Evolutionary conservation across 495 filamentous ascomycete species (phyloP), one percentile per base, ranked within the genome.

Genomic region (Tirmania nivea): DNA sequence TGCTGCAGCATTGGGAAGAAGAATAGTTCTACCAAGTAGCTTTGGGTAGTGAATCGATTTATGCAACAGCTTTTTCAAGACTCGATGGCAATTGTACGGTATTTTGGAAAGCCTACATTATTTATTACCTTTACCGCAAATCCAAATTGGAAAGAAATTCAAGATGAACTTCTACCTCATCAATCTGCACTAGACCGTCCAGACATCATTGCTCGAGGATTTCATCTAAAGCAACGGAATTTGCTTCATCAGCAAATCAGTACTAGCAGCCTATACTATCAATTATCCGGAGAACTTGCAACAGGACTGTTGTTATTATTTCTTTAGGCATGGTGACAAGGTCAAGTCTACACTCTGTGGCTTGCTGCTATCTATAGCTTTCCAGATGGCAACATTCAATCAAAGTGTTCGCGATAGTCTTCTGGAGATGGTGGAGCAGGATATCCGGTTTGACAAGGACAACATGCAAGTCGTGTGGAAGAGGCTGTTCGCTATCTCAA

Each of bases 391-490:
- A 25, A 25, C 25, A 25, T 2, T 25, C 25, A 25, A 25, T 25
- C 25, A 25, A 25, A 25, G 25, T 5, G 25, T 25, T 25, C 25
- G 25, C 2, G 25, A 25, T 25, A 25, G 25, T 5, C 25, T 25
- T 25, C 25, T 25, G 25, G 25, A 25, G 25, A 25, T 25, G 25
- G 25, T 25, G 25, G 25, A 25, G 25, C 25, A 25, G 5, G 25
- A 25, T 25, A 25, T 25, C 5, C 25, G 25, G 25, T 25, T 25
- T 25, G 25, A 25, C 25, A 25, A 25, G 25, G 25, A 25, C 25
- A 25, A 25, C 25, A 25, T 25, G 25, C 25, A 25, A 25, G 25
- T 25, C 25, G 1, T 25, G 25, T 73, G 69, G 70, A 59, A 71
- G 42, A 59, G 55, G 10, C 50, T 68, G 1, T 73, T 65, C 55